These are phyloP conservation scores for Pythium apleroticum DNA, from an alignment of 352 stramenopile species.

Conservation along the genomic window DNA sequence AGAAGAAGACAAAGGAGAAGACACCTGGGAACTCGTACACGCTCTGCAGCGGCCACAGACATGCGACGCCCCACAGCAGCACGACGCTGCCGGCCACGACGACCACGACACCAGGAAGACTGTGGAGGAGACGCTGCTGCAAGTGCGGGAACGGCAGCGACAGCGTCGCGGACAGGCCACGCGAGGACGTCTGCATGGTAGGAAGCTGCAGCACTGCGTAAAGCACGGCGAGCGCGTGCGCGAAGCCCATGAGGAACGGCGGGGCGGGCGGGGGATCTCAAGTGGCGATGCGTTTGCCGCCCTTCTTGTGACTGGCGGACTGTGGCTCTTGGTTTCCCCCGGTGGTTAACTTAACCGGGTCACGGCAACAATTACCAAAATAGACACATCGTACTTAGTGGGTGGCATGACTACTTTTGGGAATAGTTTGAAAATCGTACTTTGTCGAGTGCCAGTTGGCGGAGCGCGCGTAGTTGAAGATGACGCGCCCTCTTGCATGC, in stretches of 20 bases:
- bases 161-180: slow-evolving; percentile 19
- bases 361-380: slow-evolving; percentile 2
- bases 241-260: slow-evolving; percentile 27
- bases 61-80: slow-evolving; percentile 5
- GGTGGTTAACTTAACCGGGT: slow-evolving; percentile 1
- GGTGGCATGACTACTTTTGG: neutral
- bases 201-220: slow-evolving; percentile 25
- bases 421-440: neutral
- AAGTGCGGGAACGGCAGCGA: slow-evolving; percentile 28
- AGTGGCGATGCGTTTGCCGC: neutral
- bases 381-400: slow-evolving; percentile 5
- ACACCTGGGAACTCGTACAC: slow-evolving; percentile 28
- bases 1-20: slow-evolving; percentile 17
- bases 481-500: neutral
- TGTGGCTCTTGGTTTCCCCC: neutral
- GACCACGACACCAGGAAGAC: slow-evolving; percentile 27
- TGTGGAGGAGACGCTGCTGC: slow-evolving; percentile 32
- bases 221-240: slow-evolving; percentile 31
- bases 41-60: slow-evolving; percentile 17
- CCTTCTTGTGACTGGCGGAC: slow-evolving; percentile 1
- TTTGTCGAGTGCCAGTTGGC: neutral
- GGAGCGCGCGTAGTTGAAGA: slow-evolving; percentile 2
- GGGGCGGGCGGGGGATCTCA: neutral
- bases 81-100: slow-evolving; percentile 14
- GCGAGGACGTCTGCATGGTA: neutral